phyloP scores from a whole-genome alignment of 2,329 filamentous ascomycete genomes.

The Alternaria brassicicola region DNA sequence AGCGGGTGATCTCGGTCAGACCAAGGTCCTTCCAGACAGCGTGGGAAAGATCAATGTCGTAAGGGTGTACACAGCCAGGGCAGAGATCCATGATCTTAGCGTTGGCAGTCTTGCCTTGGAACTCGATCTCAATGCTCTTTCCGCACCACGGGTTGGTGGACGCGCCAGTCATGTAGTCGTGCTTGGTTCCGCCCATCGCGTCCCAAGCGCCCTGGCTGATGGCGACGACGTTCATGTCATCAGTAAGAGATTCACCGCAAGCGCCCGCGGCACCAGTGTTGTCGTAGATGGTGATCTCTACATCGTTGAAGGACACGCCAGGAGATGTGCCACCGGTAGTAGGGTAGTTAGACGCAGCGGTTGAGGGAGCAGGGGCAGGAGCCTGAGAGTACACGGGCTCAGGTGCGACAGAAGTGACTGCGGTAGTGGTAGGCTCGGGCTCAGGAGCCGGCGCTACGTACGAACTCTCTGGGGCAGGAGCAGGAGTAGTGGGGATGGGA shows the following conservation, averaged over 20 bases:
- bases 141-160: conserved; percentile 45
- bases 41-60: conserved; percentile 41
- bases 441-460: conserved; percentile 9
- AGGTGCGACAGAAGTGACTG: not conserved
- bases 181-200: conserved; percentile 32
- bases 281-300: conserved; percentile 46
- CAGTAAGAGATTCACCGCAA: conserved; percentile 36
- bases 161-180: conserved; percentile 38
- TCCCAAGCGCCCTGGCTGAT: conserved; percentile 33
- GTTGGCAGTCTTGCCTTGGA: conserved; percentile 35
- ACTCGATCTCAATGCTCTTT: conserved; percentile 41
- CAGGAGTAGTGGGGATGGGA: conserved; percentile 12
- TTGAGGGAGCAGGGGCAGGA: conserved; percentile 13
- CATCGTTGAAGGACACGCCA: conserved; percentile 22
- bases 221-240: conserved; percentile 37
- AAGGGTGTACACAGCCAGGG: conserved; percentile 37
- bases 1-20: conserved; percentile 28
- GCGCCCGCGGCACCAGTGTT: conserved; percentile 35
- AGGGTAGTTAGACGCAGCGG: conserved; percentile 5
- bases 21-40: conserved; percentile 39
- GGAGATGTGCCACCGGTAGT: conserved; percentile 4
- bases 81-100: conserved; percentile 45
- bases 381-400: conserved; percentile 7
- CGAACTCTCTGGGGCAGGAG: conserved; percentile 13
- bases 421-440: conserved; percentile 11